Percentiles rank a stretch among this genome's conserved stretches.
phyloP scores from a whole-genome alignment of 2,329 filamentous ascomycete genomes.

The Botrytis hyacinthi region DNA sequence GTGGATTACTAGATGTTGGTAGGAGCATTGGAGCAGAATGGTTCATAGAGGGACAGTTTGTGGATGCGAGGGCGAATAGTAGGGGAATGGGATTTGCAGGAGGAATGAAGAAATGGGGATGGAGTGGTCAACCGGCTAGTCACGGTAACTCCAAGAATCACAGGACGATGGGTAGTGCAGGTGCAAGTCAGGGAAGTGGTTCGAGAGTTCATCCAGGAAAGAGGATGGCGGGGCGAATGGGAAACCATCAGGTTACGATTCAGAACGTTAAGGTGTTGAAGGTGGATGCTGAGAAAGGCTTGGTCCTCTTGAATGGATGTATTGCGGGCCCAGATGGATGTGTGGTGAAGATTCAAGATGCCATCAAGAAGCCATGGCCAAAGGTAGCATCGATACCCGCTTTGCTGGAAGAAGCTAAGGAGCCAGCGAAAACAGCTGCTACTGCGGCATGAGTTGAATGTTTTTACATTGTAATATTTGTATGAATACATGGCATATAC shows the following conservation, averaged over 20 bases:
- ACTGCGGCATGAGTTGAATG: conserved; percentile 27
- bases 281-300: conserved; percentile 81
- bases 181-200: conserved; percentile 87
- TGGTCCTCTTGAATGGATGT: conserved; percentile 82
- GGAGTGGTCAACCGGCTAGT: conserved; percentile 80
- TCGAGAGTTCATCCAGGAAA: conserved; percentile 92
- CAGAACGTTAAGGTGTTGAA: conserved; percentile 89
- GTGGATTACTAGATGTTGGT: conserved; percentile 74
- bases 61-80: conserved; percentile 77
- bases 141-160: conserved; percentile 97
- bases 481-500: conserved; percentile 37
- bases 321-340: conserved; percentile 87
- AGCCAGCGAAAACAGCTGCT: conserved; percentile 40
- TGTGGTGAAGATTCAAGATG: conserved; percentile 82
- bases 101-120: conserved; percentile 97
- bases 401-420: conserved; percentile 49
- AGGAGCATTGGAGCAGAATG: conserved; percentile 77
- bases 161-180: conserved; percentile 84
- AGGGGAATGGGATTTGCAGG: conserved; percentile 92
- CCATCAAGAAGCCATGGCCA: conserved; percentile 81
- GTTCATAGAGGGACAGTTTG: conserved; percentile 86
- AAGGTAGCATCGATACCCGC: conserved; percentile 46
- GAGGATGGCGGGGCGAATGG: conserved; percentile 98
- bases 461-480: conserved; percentile 31
- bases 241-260: conserved; percentile 79